Evolutionary conservation across 805 yeast genomes (phyloP).

Genomic region (Candida boleticola): DNA sequence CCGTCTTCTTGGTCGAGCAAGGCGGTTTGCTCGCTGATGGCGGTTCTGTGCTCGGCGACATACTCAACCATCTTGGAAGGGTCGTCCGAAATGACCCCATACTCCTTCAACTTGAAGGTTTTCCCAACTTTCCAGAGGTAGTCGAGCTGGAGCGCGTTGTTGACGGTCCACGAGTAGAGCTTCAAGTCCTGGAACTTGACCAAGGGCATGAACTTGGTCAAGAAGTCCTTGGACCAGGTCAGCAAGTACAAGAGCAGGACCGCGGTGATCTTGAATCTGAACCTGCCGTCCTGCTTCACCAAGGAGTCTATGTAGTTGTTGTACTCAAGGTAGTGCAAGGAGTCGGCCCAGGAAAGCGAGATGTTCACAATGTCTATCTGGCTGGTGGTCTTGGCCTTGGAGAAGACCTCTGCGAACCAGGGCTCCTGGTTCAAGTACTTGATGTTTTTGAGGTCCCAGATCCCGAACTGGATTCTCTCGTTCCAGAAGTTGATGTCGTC

Average conservation of each 20-base stretch:
- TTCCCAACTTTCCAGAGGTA: slow-evolving; percentile 28
- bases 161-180: slow-evolving; percentile 41
- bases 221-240: slow-evolving; percentile 37
- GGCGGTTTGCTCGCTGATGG: background rate
- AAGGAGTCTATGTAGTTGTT: slow-evolving; percentile 31
- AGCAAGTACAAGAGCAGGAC: slow-evolving; percentile 35
- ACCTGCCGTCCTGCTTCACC: slow-evolving; percentile 12
- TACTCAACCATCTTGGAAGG: slow-evolving; percentile 33
- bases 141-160: slow-evolving; percentile 31
- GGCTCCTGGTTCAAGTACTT: slow-evolving; percentile 40
- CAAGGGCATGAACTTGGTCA: slow-evolving; percentile 37
- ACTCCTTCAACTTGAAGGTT: slow-evolving; percentile 23
- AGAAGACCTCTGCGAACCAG: slow-evolving; percentile 27
- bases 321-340: slow-evolving; percentile 32
- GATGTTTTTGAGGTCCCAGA: slow-evolving; percentile 39
- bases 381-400: background rate
- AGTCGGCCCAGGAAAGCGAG: slow-evolving; percentile 31
- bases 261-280: slow-evolving; percentile 30
- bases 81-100: slow-evolving; percentile 35
- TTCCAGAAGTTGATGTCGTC: slow-evolving; percentile 38
- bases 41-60: slow-evolving; percentile 4
- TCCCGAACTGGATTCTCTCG: slow-evolving; percentile 35
- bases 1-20: slow-evolving; percentile 7
- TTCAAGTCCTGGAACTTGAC: slow-evolving; percentile 28
- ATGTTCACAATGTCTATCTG: slow-evolving; percentile 26